phyloP scores from a whole-genome alignment of 2,329 filamentous ascomycete genomes.

The Onygena corvina region DNA sequence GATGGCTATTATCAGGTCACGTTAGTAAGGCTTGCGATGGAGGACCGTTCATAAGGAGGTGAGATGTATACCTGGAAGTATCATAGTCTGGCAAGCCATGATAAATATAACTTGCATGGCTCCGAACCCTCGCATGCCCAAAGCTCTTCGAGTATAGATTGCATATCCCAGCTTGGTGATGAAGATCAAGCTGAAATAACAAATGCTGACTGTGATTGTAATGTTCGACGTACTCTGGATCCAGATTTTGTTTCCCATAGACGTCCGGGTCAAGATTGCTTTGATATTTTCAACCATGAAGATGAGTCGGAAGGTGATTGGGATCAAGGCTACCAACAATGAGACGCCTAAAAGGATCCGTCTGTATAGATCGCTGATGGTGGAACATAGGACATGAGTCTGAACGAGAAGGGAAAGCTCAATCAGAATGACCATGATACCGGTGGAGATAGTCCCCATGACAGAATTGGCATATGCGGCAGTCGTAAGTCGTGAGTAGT shows the following conservation, averaged over 20 bases:
- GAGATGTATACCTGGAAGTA: conserved; percentile 46
- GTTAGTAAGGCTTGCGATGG: not conserved
- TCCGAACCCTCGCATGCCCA: conserved; percentile 50
- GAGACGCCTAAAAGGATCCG: conserved; percentile 39
- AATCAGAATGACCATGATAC: conserved; percentile 44
- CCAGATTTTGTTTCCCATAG: conserved; percentile 26
- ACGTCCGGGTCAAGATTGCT: conserved; percentile 25
- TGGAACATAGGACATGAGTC: conserved; percentile 50
- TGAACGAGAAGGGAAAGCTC: conserved; percentile 52
- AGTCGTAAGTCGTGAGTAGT: conserved; percentile 41
- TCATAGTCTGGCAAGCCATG: conserved; percentile 55
- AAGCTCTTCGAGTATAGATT: conserved; percentile 42
- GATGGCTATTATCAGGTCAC: conserved; percentile 37
- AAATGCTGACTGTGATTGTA: conserved; percentile 45
- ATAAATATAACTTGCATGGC: conserved; percentile 56
- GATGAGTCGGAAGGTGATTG: conserved; percentile 44
- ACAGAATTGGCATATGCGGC: conserved; percentile 39
- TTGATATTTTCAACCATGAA: conserved; percentile 40
- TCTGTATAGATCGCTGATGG: conserved; percentile 34
- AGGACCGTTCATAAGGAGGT: conserved; percentile 6
- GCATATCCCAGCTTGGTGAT: conserved; percentile 48
- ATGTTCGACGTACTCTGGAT: conserved; percentile 39
- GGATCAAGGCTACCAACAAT: conserved; percentile 38
- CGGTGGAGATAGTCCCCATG: conserved; percentile 37
- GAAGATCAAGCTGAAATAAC: conserved; percentile 52